A percentile compares a stretch with the other conserved stretches of the same genome.
Conservation (phyloP, 2,329 filamentous ascomycete species). For the Trichophaea hybrida region DNA sequence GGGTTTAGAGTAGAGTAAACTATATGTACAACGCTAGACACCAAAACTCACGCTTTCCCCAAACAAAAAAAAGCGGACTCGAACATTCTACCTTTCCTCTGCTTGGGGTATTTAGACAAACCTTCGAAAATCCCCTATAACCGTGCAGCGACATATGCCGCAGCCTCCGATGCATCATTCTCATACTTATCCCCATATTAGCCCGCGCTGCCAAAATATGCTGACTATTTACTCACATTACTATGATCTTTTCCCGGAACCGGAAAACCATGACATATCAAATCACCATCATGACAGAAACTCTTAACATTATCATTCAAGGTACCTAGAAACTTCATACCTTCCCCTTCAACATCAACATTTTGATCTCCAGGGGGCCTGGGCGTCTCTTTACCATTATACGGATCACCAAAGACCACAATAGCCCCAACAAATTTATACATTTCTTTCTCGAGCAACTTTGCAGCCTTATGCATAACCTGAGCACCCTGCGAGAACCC, state of each 20-base stretch:
- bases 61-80: too few relatives aligned
- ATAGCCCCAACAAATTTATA: slow-evolving; percentile 11
- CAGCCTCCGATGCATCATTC: slow-evolving; percentile 8
- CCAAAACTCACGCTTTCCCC: too few relatives aligned
- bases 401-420: slow-evolving; percentile 20
- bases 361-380: not conserved
- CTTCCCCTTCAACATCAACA: not conserved
- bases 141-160: slow-evolving; percentile 6
- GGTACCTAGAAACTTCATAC: slow-evolving; percentile 10
- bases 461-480: slow-evolving; percentile 17
- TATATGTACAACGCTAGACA: too few relatives aligned
- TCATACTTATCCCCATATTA: slow-evolving; percentile 4
- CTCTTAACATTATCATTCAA: slow-evolving; percentile 16
- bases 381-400: slow-evolving; percentile 1
- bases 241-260: slow-evolving; percentile 21
- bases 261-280: slow-evolving; percentile 20
- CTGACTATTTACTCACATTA: not conserved
- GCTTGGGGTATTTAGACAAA: too few relatives aligned
- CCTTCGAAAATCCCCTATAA: not conserved
- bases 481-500: slow-evolving; percentile 22
- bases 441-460: not conserved
- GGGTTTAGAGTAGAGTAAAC: too few relatives aligned
- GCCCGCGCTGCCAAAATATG: not conserved
- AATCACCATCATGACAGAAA: slow-evolving; percentile 27
- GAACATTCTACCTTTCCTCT: too few relatives aligned